Evolutionary conservation across 495 filamentous ascomycete species (phyloP), one percentile per base, ranked within the genome.

Genomic region (Xylaria sp.): DNA sequence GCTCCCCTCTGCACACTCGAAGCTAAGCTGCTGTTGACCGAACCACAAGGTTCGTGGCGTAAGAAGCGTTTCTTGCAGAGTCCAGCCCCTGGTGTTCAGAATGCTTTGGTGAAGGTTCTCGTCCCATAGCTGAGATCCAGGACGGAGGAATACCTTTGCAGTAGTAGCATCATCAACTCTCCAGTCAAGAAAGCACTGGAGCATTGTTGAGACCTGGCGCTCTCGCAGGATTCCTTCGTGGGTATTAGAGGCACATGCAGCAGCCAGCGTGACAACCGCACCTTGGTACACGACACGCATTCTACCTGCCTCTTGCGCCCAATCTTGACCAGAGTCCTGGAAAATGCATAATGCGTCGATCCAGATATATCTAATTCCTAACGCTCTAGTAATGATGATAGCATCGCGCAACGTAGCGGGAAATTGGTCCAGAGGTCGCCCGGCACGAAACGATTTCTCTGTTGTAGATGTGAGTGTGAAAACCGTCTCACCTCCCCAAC

Each of bases 301-400:
- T 26, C 71, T 72, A 21, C 69, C 70, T 31, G 77, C 70, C 67
- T 81, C 76, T 50, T 46, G 64, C 19, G 44, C 67, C 77, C 75
- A 79, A 64, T 82, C 76, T 14, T 75, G 70, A 1, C 21, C 31
- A 6, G 73, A 74, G 61, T 79, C 77, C 72, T 81, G 77, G 15
- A 78, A 58, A 58, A 81, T 81, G 59, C 79, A 81, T 14, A 81
- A 68, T 6, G 76, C 71, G 57, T 81, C 79, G 46, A 80, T 77
- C 41, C 41, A 43, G 6, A 43, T 6, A 43, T 43, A 43, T 77
- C 78, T 79, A 44, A 79, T 67, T 17, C 75, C 76, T 50, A 80
- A 74, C 8, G 50, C 43, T 5, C 72, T 73, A 40, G 73, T 76
- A 24, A 75, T 61, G 24, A 70, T 48, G 26, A 80, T 67, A 35